phyloP scores from a whole-genome alignment of 2,329 filamentous ascomycete species.

The Hymenoscyphus scutula region DNA sequence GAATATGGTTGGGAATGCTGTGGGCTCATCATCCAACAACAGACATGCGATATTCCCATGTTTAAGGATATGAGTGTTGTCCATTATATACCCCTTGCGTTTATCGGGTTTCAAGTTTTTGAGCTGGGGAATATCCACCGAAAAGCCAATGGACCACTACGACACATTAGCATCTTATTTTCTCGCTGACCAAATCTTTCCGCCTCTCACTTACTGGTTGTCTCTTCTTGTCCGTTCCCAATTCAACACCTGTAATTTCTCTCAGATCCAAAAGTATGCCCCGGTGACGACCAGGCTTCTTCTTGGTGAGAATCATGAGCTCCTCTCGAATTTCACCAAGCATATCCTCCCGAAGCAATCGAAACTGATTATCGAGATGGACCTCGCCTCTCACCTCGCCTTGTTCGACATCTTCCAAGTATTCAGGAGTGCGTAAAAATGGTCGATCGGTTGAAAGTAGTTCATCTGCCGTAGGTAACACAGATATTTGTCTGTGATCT shows the following conservation, averaged over 20 bases:
- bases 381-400: conserved; percentile 40
- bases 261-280: conserved; percentile 43
- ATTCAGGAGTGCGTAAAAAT: conserved; percentile 54
- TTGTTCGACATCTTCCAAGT: conserved; percentile 43
- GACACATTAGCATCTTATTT: no score
- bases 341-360: conserved; percentile 70
- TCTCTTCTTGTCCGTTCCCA: conserved; percentile 1
- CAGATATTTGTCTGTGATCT: conserved; percentile 58
- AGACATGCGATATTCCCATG: conserved; percentile 63
- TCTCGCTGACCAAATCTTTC: no score
- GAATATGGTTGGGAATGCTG: conserved; percentile 60
- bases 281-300: conserved; percentile 45
- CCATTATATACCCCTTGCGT: conserved; percentile 46
- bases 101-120: conserved; percentile 28
- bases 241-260: conserved; percentile 37
- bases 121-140: conserved; percentile 46
- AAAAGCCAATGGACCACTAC: conserved; percentile 43
- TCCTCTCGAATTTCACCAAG: conserved; percentile 63
- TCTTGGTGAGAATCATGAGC: conserved; percentile 48
- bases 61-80: conserved; percentile 51
- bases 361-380: conserved; percentile 70
- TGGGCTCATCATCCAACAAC: conserved; percentile 47
- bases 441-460: conserved; percentile 50
- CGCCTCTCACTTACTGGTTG: no score
- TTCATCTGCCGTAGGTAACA: conserved; percentile 67